A percentile compares a stretch with the other conserved stretches of the same genome.
phyloP scores from a whole-genome alignment of 352 stramenopile species.

The Globisporangium abappressorium region DNA sequence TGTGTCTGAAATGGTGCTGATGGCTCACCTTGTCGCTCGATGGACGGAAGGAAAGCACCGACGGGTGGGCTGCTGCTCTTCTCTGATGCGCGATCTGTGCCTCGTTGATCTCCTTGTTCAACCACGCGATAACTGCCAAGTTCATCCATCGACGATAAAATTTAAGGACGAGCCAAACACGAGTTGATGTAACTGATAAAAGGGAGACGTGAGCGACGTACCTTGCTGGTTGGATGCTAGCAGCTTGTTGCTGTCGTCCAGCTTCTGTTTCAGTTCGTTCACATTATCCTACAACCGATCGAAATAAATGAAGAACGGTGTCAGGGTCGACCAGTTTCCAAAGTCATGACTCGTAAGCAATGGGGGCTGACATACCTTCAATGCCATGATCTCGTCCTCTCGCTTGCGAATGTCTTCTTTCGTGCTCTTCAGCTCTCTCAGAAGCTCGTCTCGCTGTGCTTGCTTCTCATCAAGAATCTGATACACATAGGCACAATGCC shows the following conservation, averaged over 20 bases:
- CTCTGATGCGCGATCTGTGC: conserved; percentile 73
- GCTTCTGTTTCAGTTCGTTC: conserved; percentile 74
- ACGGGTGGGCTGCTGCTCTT: conserved; percentile 56
- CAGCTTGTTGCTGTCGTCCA: conserved; percentile 88
- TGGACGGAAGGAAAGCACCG: conserved; percentile 65
- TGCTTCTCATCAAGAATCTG: conserved; percentile 81
- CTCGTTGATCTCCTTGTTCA: conserved; percentile 92
- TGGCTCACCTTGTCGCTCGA: conserved; percentile 34
- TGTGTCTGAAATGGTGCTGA: background rate
- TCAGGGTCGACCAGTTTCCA: background rate
- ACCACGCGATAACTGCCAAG: conserved; percentile 77
- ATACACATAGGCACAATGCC: conserved; percentile 4
- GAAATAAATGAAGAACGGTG: background rate
- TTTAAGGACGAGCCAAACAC: background rate
- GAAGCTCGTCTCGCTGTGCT: conserved; percentile 57
- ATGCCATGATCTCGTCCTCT: conserved; percentile 56
- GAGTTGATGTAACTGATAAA: background rate
- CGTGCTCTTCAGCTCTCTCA: conserved; percentile 55
- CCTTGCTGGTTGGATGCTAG: conserved; percentile 88
- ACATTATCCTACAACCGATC: conserved; percentile 39
- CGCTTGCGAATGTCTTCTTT: conserved; percentile 71
- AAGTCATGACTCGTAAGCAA: background rate
- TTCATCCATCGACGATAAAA: background rate
- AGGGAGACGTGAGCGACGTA: conserved; percentile 16
- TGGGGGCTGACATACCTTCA: conserved; percentile 37